A percentile compares a stretch with the other conserved stretches of the same genome.
Conservation (phyloP, 2,329 filamentous ascomycete genomes). For the Xylariaceae sp. region DNA sequence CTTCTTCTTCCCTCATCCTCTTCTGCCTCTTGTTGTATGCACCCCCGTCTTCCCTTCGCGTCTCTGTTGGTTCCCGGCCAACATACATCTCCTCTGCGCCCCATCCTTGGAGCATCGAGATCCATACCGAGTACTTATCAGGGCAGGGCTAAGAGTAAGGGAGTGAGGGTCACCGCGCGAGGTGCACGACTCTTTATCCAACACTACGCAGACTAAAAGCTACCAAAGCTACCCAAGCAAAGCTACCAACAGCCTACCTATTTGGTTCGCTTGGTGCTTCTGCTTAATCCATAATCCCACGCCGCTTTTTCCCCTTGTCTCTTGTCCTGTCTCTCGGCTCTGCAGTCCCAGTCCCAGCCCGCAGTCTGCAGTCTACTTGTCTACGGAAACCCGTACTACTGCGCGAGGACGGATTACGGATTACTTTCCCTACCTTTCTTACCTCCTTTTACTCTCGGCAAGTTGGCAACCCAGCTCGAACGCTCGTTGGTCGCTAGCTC, state of each 20-base stretch:
- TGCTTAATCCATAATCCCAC: constrained; percentile 11
- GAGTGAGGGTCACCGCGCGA: not conserved
- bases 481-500: constrained; percentile 4
- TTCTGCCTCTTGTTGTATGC: too few relatives aligned
- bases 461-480: not conserved
- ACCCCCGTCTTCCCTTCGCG: too few relatives aligned
- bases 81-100: too few relatives aligned
- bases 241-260: not conserved
- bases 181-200: constrained; percentile 1
- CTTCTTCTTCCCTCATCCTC: too few relatives aligned
- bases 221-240: too few relatives aligned
- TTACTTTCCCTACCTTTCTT: too few relatives aligned
- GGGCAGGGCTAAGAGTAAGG: not conserved
- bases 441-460: constrained; percentile 15
- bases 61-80: too few relatives aligned
- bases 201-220: not conserved
- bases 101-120: not conserved
- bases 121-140: not conserved
- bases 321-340: not conserved
- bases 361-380: too few relatives aligned
- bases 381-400: not conserved
- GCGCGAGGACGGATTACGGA: constrained; percentile 1
- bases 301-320: constrained; percentile 14
- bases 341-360: too few relatives aligned
- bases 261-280: constrained; percentile 4